Evolutionary conservation across 805 yeast genomes (phyloP).

Genomic region (Torulaspora franciscae): DNA sequence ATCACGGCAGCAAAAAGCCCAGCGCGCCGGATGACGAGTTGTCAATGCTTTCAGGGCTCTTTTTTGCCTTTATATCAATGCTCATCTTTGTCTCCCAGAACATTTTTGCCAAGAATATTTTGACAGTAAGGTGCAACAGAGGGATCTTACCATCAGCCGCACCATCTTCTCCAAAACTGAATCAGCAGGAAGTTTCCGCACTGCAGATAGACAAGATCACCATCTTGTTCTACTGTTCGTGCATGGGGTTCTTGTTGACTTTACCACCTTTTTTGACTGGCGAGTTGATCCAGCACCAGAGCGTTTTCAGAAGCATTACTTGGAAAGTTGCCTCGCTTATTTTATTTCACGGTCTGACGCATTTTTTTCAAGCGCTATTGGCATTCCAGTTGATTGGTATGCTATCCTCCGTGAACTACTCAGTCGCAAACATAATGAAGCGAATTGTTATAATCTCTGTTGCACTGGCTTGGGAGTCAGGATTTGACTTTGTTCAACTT

Average conservation of each 20-base stretch:
- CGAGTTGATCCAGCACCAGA: conserved; percentile 38
- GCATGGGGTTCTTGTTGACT: conserved; percentile 62
- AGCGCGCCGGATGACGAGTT: conserved; percentile 4
- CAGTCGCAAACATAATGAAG: conserved; percentile 72
- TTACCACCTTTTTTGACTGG: conserved; percentile 59
- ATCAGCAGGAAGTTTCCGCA: conserved; percentile 25
- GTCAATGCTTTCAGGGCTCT: conserved; percentile 32
- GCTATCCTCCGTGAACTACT: conserved; percentile 70
- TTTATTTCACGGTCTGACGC: conserved; percentile 60
- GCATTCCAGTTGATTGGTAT: conserved; percentile 73
- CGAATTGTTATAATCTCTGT: conserved; percentile 65
- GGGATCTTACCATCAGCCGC: conserved; percentile 26
- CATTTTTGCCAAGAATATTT: conserved; percentile 69
- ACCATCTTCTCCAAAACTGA: conserved; percentile 13
- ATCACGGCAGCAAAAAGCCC: conserved; percentile 22
- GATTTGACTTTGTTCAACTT: conserved; percentile 40
- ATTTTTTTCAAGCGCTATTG: conserved; percentile 65
- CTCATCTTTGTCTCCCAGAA: conserved; percentile 70
- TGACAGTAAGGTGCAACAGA: conserved; percentile 45
- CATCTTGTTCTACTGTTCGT: conserved; percentile 64
- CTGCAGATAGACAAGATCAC: conserved; percentile 60
- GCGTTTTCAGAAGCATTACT: conserved; percentile 33
- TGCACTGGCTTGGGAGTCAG: conserved; percentile 61
- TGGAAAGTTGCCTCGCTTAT: conserved; percentile 38
- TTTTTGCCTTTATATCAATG: conserved; percentile 42